phyloP scores from a whole-genome alignment of 2,329 filamentous ascomycete species.

The Mollisia scopiformis region DNA sequence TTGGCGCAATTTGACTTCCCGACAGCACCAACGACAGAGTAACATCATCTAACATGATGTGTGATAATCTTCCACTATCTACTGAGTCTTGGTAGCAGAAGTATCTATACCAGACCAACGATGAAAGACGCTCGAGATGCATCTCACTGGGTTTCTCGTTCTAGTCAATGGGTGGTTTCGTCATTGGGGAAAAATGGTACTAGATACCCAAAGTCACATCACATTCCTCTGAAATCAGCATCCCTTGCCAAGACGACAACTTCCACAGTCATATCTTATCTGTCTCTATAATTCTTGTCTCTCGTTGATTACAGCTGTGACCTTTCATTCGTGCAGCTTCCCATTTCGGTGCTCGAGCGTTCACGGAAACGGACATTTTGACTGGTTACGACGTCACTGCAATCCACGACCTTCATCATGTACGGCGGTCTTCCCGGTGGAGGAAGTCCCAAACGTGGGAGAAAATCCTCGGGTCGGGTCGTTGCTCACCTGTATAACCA shows the following conservation, averaged over 20 bases:
- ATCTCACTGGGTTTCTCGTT: background rate
- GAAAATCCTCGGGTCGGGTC: constrained; percentile 14
- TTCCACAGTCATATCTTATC: background rate
- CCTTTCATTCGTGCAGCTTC: background rate
- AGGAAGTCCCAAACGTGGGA: background rate
- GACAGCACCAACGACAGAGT: background rate
- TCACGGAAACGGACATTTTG: background rate
- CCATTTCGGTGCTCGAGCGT: background rate
- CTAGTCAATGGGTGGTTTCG: background rate
- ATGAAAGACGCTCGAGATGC: background rate
- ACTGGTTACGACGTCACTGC: background rate
- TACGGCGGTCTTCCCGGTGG: constrained; percentile 12
- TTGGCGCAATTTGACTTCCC: background rate
- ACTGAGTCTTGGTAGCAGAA: background rate
- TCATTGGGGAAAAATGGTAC: background rate
- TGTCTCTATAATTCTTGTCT: background rate
- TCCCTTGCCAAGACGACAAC: background rate
- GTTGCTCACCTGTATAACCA: constrained; percentile 22
- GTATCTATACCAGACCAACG: background rate
- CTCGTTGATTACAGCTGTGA: background rate
- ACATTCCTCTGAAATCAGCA: background rate
- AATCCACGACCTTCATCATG: constrained; percentile 1
- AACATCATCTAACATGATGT: background rate
- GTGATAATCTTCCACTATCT: background rate
- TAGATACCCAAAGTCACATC: background rate